A percentile compares a stretch with the other conserved stretches of the same genome.
Conservation (phyloP, 1,284 basidiomycete species). For the Schizophyllum amplum region DNA sequence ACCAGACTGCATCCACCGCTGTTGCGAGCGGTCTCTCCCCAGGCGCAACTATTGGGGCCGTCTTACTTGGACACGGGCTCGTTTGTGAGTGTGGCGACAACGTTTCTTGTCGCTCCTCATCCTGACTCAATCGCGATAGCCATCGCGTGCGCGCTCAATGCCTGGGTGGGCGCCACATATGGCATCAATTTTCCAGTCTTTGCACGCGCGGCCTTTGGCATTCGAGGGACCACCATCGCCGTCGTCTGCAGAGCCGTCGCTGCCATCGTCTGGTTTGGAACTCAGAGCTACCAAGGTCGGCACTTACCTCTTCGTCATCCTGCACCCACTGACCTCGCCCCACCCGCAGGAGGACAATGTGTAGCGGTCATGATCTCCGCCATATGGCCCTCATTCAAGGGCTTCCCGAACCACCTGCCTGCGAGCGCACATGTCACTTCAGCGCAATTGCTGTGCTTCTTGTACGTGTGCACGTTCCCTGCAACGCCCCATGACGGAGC, state of each 20-base stretch:
- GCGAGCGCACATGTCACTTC: conserved; percentile 46
- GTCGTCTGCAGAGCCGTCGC: conserved; percentile 17
- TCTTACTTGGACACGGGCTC: conserved; percentile 17
- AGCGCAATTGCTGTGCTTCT: conserved; percentile 20
- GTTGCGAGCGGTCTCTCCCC: conserved; percentile 15
- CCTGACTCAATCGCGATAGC: conserved; percentile 10
- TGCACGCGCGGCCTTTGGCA: conserved; percentile 14
- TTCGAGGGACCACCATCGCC: conserved; percentile 14
- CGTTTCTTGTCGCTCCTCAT: not conserved
- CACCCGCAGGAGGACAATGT: conserved; percentile 14
- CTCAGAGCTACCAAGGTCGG: conserved; percentile 15
- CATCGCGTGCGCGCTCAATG: conserved; percentile 16
- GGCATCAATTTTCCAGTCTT: conserved; percentile 16
- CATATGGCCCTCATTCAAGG: conserved; percentile 55
- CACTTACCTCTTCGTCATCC: not conserved
- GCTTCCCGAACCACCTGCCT: conserved; percentile 47
- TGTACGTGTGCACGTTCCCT: conserved; percentile 1
- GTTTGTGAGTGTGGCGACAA: conserved; percentile 11
- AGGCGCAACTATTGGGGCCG: conserved; percentile 10
- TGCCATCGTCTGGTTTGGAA: conserved; percentile 14
- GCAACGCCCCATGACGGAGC: not conserved
- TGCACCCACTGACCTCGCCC: not conserved
- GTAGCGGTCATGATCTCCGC: conserved; percentile 43
- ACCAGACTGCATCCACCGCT: conserved; percentile 17
- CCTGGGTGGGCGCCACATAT: conserved; percentile 16